Evolutionary conservation across 2,329 filamentous ascomycete genomes (phyloP).

Genomic region (Dothidotthia symphoricarpi): DNA sequence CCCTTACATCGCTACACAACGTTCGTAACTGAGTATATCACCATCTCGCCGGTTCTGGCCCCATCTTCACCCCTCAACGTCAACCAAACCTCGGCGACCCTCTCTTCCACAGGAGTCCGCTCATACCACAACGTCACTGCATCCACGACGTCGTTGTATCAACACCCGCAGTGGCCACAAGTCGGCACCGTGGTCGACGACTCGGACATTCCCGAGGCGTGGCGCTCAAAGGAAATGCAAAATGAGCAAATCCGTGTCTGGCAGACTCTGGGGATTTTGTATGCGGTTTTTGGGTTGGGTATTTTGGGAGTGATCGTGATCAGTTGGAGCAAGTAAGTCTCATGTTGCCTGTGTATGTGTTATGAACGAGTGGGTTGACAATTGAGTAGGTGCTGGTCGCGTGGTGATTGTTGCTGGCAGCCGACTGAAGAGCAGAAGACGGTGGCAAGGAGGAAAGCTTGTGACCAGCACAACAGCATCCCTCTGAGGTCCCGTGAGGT

Average conservation of each 20-base stretch:
- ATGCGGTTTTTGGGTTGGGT: not conserved
- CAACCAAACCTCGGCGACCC: too few relatives aligned
- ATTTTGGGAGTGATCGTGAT: slow-evolving; percentile 1
- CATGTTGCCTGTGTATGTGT: not conserved
- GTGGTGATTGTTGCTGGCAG: not conserved
- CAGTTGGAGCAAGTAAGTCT: not conserved
- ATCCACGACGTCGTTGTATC: not conserved
- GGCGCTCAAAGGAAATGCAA: not conserved
- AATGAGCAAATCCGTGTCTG: not conserved
- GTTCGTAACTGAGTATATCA: too few relatives aligned
- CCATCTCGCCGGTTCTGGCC: too few relatives aligned
- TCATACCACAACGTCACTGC: not conserved
- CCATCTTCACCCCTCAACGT: too few relatives aligned
- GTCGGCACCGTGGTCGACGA: not conserved
- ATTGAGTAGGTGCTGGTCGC: slow-evolving; percentile 1
- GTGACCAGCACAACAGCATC: too few relatives aligned
- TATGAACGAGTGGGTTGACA: not conserved
- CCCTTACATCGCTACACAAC: too few relatives aligned
- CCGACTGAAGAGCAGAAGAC: not conserved
- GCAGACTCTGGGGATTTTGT: not conserved
- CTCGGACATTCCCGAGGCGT: not conserved
- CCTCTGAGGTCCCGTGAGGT: too few relatives aligned
- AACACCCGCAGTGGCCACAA: slow-evolving; percentile 1
- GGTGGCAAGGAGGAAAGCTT: too few relatives aligned
- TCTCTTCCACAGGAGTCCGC: too few relatives aligned